phyloP scores from a whole-genome alignment of 768 basidiomycete species.

The Mycena leptocephala region DNA sequence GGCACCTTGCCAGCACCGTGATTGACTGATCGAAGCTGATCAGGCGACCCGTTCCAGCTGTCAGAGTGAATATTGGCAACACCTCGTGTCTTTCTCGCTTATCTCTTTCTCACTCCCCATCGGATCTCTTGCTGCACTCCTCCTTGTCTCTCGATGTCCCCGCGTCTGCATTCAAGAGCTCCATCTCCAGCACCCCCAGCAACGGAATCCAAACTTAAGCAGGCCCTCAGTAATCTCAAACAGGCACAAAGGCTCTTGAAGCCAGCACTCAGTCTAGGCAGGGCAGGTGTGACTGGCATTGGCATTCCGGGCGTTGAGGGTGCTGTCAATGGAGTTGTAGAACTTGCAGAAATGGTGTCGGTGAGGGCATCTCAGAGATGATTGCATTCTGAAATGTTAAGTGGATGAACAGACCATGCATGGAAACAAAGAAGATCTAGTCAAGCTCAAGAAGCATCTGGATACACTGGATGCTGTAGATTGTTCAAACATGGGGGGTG shows the following conservation, averaged over 20 bases:
- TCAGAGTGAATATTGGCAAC: neutral
- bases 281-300: neutral
- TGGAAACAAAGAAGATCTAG: neutral
- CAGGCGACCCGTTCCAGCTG: too few species aligned
- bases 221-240: neutral
- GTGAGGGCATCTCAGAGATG: neutral
- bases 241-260: neutral
- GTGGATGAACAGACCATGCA: neutral
- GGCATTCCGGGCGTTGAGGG: constrained; percentile 3
- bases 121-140: too few species aligned
- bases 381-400: neutral
- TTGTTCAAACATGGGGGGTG: neutral
- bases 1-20: too few species aligned
- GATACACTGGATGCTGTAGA: too few species aligned
- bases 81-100: neutral
- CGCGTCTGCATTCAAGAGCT: neutral
- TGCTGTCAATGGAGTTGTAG: neutral
- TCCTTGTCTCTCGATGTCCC: neutral
- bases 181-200: neutral
- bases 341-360: neutral
- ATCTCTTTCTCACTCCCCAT: neutral
- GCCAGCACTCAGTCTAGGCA: neutral
- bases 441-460: neutral
- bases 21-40: neutral
- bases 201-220: neutral